Base-by-base conservation (phyloP, 2,329 filamentous ascomycete species). In the Claviceps sorghi region DNA sequence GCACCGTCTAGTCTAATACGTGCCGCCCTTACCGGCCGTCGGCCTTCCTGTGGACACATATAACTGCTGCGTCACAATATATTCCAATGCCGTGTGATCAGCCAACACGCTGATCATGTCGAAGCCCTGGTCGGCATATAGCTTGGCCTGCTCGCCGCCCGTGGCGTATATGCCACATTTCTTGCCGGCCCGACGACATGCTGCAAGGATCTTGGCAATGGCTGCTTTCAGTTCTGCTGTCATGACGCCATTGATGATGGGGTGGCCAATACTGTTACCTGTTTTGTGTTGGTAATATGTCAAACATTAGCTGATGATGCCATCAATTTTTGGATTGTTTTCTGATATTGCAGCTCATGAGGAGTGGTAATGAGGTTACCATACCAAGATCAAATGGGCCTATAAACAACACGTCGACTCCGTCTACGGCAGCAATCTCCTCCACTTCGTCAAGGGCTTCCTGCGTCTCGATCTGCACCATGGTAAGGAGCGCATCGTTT, bases 401-500 rank as follows among this genome's bases (percentile, higher is more conserved):
- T 47, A 84, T 72, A 61, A 83, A 84, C 26, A 84, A 65, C 4
- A 81, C 74, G 55, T 85, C 82, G 22, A 84, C 69, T 3, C 78
- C 78, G 3, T 78, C 66, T 22, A 82, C 69, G 21, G 74, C 70
- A 43, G 79, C 79, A 62, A 85, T 84, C 48, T 76, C 77, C 36
- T 83, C 79, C 1, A 84, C 74, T 13, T 67, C 66, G 1, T 79
- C 74, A 15, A 84, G 67, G 0, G 80, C 80, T 61, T 83, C 80
- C 55, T 70, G 69, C 0, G 82, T 84, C 67, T 85, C 82, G 50
- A 85, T 84, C 63, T 84, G 82, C 11, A 84, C 78, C 67, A 83
- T 81, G 17, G 78, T 82, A 53, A 84, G 62, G 22, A 84, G 69
- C 32, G 64, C 58, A 51, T 75, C 67, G 55, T 77, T 76, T 45